Evolutionary conservation across 163 green algal genomes (phyloP).

Genomic region (Prototheca cutis): DNA sequence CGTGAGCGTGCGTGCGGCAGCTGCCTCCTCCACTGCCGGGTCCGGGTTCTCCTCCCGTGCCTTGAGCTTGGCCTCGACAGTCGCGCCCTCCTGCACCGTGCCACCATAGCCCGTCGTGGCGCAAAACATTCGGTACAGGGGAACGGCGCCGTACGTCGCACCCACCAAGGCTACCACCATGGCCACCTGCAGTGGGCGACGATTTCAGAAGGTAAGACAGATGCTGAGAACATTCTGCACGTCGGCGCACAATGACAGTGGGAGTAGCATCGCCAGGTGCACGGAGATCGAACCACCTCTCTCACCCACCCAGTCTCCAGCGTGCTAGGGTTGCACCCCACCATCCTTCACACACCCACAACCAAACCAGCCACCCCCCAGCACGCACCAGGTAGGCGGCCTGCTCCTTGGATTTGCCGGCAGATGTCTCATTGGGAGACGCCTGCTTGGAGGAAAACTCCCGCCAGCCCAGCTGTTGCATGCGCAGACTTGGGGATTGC

Average conservation of each 20-base stretch:
- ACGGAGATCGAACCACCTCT: no score
- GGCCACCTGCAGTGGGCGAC: slow-evolving; percentile 26
- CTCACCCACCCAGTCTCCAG: no score
- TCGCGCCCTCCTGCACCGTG: slow-evolving; percentile 59
- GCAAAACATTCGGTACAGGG: slow-evolving; percentile 92
- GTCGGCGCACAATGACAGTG: no score
- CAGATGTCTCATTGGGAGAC: no score
- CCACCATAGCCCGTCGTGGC: slow-evolving; percentile 90
- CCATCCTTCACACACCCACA: no score
- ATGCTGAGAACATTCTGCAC: no score
- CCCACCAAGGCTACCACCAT: slow-evolving; percentile 82
- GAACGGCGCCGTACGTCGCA: slow-evolving; percentile 83
- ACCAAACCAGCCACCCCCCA: background rate
- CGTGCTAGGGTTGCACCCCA: no score
- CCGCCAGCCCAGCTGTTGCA: no score
- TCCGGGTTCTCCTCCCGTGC: slow-evolving; percentile 30
- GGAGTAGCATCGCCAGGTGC: no score
- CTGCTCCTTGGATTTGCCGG: slow-evolving; percentile 8
- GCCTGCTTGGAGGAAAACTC: no score
- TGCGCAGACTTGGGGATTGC: no score
- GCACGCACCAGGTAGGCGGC: slow-evolving; percentile 18
- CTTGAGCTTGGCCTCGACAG: slow-evolving; percentile 76
- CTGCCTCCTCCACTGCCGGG: slow-evolving; percentile 31
- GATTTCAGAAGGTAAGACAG: background rate
- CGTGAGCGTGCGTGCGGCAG: slow-evolving; percentile 59